A percentile compares a stretch with the other conserved stretches of the same genome.
phyloP scores from a whole-genome alignment of 495 filamentous ascomycete species.

The Bathelium albidoporum region DNA sequence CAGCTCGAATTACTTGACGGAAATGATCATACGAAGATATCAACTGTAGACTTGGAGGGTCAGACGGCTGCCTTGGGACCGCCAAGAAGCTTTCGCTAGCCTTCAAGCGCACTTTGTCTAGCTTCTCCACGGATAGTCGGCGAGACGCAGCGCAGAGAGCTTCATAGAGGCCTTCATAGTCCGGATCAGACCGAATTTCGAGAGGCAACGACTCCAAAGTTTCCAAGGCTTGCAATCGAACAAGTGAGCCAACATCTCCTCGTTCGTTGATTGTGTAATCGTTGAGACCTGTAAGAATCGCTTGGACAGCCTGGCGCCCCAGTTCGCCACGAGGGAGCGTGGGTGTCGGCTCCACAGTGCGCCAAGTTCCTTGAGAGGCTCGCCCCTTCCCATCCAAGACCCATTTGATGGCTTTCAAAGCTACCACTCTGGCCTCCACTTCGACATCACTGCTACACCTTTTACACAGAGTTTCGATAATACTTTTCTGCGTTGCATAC shows the following conservation, averaged over 20 bases:
- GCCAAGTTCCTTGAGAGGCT: neutral
- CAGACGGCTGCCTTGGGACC: neutral
- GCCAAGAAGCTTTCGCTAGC: conserved; percentile 34
- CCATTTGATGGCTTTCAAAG: conserved; percentile 7
- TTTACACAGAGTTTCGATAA: conserved; percentile 16
- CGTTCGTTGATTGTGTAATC: conserved; percentile 82
- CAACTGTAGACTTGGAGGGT: conserved; percentile 13
- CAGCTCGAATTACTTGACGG: conserved; percentile 9
- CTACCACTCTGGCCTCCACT: conserved; percentile 18
- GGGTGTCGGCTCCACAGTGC: neutral
- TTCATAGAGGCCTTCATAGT: conserved; percentile 11
- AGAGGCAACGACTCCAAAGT: conserved; percentile 32
- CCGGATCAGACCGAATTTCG: conserved; percentile 6
- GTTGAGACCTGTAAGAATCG: conserved; percentile 42
- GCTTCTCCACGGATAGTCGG: conserved; percentile 70
- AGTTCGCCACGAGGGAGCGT: neutral
- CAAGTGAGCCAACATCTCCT: conserved; percentile 80
- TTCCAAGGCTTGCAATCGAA: conserved; percentile 66
- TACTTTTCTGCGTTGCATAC: neutral
- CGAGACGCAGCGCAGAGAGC: conserved; percentile 17
- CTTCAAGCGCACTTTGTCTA: conserved; percentile 71
- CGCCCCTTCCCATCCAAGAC: conserved; percentile 10
- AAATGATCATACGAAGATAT: conserved; percentile 31
- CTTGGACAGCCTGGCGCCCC: conserved; percentile 16
- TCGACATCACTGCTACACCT: conserved; percentile 18